Percentiles rank a stretch among this genome's conserved stretches.
Evolutionary conservation across 2,329 filamentous ascomycete genomes (phyloP).

Genomic region (Penicillium oxalicum): DNA sequence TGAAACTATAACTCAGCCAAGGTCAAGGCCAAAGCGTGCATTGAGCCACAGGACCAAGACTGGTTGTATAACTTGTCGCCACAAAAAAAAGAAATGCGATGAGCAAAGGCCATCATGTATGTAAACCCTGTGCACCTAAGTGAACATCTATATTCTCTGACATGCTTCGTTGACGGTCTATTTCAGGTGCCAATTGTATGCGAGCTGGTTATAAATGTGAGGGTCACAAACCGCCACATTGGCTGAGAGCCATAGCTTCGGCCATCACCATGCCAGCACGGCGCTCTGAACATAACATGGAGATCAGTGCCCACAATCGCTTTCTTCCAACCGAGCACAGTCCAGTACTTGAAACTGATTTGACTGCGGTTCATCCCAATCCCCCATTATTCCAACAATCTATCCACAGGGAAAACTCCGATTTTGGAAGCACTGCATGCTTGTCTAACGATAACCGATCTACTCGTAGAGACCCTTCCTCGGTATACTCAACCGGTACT

Average conservation of each 20-base stretch:
- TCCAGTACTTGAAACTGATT: too few species aligned
- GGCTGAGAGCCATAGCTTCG: conserved; percentile 68
- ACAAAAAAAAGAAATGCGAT: conserved; percentile 14
- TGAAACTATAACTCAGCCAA: not conserved
- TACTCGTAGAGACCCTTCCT: too few species aligned
- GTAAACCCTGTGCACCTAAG: conserved; percentile 28
- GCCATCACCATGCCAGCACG: conserved; percentile 25
- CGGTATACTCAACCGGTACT: too few species aligned
- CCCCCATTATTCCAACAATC: too few species aligned
- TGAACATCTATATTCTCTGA: too few species aligned
- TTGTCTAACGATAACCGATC: too few species aligned
- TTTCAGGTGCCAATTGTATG: conserved; percentile 74
- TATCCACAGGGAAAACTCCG: too few species aligned
- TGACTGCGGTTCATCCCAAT: too few species aligned
- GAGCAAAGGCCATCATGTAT: conserved; percentile 87
- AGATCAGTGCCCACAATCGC: conserved; percentile 24
- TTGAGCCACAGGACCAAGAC: conserved; percentile 62
- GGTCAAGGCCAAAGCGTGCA: not conserved
- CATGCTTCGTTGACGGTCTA: not conserved
- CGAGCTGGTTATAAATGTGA: conserved; percentile 89
- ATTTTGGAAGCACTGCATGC: too few species aligned
- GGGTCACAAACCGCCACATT: conserved; percentile 78
- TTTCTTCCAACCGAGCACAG: too few species aligned
- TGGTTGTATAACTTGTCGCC: conserved; percentile 41
- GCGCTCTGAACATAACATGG: conserved; percentile 10